Base-by-base conservation (phyloP, 2,329 filamentous ascomycete genomes). In the Ophiosphaerella korrae region DNA sequence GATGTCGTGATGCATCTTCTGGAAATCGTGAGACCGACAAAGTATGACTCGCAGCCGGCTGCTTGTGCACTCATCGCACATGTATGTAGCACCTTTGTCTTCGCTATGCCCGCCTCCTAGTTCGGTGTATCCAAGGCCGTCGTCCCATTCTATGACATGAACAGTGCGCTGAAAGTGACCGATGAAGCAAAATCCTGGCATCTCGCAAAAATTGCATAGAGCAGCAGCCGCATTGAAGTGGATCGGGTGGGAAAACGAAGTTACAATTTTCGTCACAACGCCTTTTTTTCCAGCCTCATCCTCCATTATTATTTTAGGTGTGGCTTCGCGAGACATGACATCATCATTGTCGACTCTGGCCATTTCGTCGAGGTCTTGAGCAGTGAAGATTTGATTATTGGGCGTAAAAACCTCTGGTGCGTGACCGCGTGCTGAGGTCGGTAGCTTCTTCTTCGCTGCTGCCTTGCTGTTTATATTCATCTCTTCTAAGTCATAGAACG, bases 171-270 rank as follows among this genome's bases (percentile, higher is more conserved):
- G 62, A 2, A 70, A 73, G 3, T 74, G 62, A 1, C 78, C 77
- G 1, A 74, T 47, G 7, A 80, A 65, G 1, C 74, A 72, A 39
- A 77, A 79, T 0, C 61, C 44, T 11, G 74, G 68, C 12, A 75
- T 61, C 2, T 69, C 53, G 52, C 78, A 80, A 64, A 75, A 81
- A 50, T 74, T 69, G 55, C 78, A 80, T 21, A 21, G 18, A 21
- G 36, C 9, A 3, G 37, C 13, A 2, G 14, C 0, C 6, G 33
- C 35, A 21, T 59, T 49, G 47, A 78, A 78, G 3, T 54, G 33
- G 11, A 80, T 71, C 0, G 77, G 77, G 41, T 78, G 75, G 1
- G 75, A 68, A 42, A 76, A 74, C 1, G 64, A 72, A 1, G 76
- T 79, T 2, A 50, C 52, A 37, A 78, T 71, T 26, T 59, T 68